These are phyloP conservation scores for Curvularia verruculosa DNA, from an alignment of 2,329 filamentous ascomycete species.

Conservation along the genomic window DNA sequence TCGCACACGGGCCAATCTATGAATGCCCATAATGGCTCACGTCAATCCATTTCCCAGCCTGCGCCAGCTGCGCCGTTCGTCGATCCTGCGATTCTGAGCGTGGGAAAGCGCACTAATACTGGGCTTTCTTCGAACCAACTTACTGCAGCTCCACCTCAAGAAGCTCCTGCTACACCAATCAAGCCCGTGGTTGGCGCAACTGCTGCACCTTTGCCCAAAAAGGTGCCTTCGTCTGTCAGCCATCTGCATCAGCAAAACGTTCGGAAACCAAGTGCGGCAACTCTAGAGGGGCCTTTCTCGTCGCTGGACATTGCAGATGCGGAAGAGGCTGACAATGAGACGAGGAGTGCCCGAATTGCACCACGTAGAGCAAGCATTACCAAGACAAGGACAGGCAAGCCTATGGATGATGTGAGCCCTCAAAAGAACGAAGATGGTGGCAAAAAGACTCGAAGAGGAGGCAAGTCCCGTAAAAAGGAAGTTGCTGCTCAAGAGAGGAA, in stretches of 20 bases:
- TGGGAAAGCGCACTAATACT: slow-evolving; percentile 52
- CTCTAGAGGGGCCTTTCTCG: slow-evolving; percentile 49
- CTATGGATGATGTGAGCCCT: slow-evolving; percentile 44
- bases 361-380: slow-evolving; percentile 47
- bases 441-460: slow-evolving; percentile 54
- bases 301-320: slow-evolving; percentile 50
- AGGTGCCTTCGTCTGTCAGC: slow-evolving; percentile 48
- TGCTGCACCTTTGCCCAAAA: slow-evolving; percentile 44
- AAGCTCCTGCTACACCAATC: slow-evolving; percentile 53
- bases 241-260: slow-evolving; percentile 36
- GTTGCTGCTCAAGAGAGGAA: slow-evolving; percentile 51
- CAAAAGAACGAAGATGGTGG: slow-evolving; percentile 47
- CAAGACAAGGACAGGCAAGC: slow-evolving; percentile 50
- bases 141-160: slow-evolving; percentile 36
- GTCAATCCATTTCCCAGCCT: slow-evolving; percentile 31
- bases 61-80: slow-evolving; percentile 59
- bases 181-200: slow-evolving; percentile 48
- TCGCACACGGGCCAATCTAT: slow-evolving; percentile 11
- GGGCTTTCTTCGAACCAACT: slow-evolving; percentile 27
- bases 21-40: slow-evolving; percentile 7
- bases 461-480: slow-evolving; percentile 55
- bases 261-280: slow-evolving; percentile 48
- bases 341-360: slow-evolving; percentile 30
- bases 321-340: slow-evolving; percentile 47
- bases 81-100: slow-evolving; percentile 84